Conservation (phyloP, 768 basidiomycete species). For the Mycena rosella region DNA sequence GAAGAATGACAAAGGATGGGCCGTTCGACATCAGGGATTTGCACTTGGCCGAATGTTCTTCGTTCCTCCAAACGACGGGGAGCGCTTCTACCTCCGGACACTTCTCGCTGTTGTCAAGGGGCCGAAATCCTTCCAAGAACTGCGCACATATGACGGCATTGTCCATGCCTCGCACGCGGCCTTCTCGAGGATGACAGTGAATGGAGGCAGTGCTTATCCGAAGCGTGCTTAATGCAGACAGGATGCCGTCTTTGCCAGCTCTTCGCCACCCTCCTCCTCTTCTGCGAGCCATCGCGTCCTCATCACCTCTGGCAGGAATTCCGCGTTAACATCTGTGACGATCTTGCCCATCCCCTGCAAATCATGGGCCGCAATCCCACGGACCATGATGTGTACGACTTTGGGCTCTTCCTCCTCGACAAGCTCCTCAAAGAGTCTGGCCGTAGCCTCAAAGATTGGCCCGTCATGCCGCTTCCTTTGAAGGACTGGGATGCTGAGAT, state of each 20-base stretch:
- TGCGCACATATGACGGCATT: slow-evolving; percentile 36
- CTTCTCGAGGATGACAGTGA: slow-evolving; percentile 51
- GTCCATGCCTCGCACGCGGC: slow-evolving; percentile 50
- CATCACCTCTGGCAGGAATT: slow-evolving; percentile 13
- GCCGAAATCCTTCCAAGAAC: slow-evolving; percentile 43
- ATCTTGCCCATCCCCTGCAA: background rate
- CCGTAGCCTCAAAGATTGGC: slow-evolving; percentile 18
- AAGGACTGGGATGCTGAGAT: slow-evolving; percentile 33
- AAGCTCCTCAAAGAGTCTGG: slow-evolving; percentile 30
- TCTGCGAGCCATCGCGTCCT: slow-evolving; percentile 16
- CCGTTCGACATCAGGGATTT: slow-evolving; percentile 39
- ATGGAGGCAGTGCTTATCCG: slow-evolving; percentile 36
- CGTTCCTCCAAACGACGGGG: slow-evolving; percentile 50
- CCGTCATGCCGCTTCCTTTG: slow-evolving; percentile 36
- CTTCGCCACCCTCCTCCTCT: slow-evolving; percentile 18
- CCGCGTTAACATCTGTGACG: slow-evolving; percentile 22
- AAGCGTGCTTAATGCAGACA: slow-evolving; percentile 17
- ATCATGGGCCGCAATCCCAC: slow-evolving; percentile 10
- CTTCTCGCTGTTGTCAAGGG: slow-evolving; percentile 56
- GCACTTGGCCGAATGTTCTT: slow-evolving; percentile 43
- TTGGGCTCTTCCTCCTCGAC: slow-evolving; percentile 17
- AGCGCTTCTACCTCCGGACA: slow-evolving; percentile 55
- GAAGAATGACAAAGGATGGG: slow-evolving; percentile 21
- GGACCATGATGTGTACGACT: slow-evolving; percentile 4
- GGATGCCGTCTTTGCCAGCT: slow-evolving; percentile 15